Evolutionary conservation across 2,329 filamentous ascomycete genomes (phyloP), one percentile per base, ranked within the genome.

Genomic region (Talaromyces sp.): DNA sequence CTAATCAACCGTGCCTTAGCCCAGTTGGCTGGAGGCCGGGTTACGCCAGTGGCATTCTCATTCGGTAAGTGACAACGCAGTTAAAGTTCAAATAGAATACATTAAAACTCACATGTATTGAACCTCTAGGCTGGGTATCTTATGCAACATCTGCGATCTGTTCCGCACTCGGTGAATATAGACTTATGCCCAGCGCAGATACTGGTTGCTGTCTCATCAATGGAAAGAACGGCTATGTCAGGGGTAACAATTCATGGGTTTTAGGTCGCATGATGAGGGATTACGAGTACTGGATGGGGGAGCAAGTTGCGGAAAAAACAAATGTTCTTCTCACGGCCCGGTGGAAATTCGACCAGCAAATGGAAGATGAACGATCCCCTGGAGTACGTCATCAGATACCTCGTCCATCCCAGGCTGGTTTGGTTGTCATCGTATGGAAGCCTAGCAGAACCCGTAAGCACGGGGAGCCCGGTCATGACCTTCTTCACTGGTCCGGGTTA

Each of bases 211-310:
- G 54, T 6, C 71, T 80, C 19, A 73, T 79, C 55, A 78, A 78
- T 61, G 66, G 65, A 6, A 64, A 69, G 22, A 75, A 65, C 17
- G 74, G 78, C 0, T 75, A 77, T 61, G 66, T 67, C 5, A 70
- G 76, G 1, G 68, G 72, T 3, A 81, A 81, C 58, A 68, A 68
- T 13, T 73, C 67, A 22, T 82, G 78, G 78, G 67, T 81, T 4
- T 65, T 82, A 10, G 78, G 77, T 0, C 69, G 79, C 0, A 68
- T 81, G 0, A 62, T 80, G 7, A 69, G 78, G 28, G 78, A 81
- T 64, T 75, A 73, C 36, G 74, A 79, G 66, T 61, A 55, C 36
- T 76, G 71, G 71, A 68, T 64, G 64, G 64, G 62, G 1, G 13
- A 42, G 19, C 30, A 67, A 28, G 57, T 57, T 22, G 58, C 60